Evolutionary conservation across 2,329 filamentous ascomycete species (phyloP), one percentile per base, ranked within the genome.

Genomic region (Fusarium humuli): DNA sequence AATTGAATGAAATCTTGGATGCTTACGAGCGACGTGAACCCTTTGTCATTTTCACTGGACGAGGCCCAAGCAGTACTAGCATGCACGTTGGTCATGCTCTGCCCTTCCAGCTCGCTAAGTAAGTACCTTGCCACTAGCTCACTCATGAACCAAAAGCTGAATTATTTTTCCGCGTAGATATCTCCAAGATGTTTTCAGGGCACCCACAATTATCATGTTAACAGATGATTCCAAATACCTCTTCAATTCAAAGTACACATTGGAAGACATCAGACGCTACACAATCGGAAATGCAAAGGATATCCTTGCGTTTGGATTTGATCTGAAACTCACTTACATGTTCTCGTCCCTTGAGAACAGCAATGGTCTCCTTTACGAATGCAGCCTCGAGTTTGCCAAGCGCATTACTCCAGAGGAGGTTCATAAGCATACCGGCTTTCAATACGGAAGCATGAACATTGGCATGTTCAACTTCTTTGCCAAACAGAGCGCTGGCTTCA

Each of bases 401-500:
- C 53, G 53, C 42, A 56, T 56, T 14, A 56, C 53, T 56, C 53
- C 53, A 29, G 53, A 56, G 30, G 53, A 56, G 53, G 53, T 56
- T 7, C 53, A 56, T 23, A 23, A 56, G 40, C 53, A 56, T 30
- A 56, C 53, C 18, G 53, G 53, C n/a, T 56, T 56, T 7, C 53
- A 48, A 30, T 56, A 47, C n/a, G 53, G 53, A 40, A 56, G 30
- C 30, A 56, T 56, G 30, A 56, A 56, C 14, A 56, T 56, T 48
- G 53, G 53, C 23, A 56, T 56, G 53, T 56, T 56, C 8, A 56
- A 56, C 42, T 56, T 56, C 30, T 56, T 56, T 40, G 53, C 53
- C 42, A 56, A 56, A 23, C 53, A 56, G 53, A 56, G 53, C 30
- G 53, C 53, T 1, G 53, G 53, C 14, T 56, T 56, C 23, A 56